Evolutionary conservation across 75 land plant species (phyloP).

Genomic region (Cunninghamia lanceolata): DNA sequence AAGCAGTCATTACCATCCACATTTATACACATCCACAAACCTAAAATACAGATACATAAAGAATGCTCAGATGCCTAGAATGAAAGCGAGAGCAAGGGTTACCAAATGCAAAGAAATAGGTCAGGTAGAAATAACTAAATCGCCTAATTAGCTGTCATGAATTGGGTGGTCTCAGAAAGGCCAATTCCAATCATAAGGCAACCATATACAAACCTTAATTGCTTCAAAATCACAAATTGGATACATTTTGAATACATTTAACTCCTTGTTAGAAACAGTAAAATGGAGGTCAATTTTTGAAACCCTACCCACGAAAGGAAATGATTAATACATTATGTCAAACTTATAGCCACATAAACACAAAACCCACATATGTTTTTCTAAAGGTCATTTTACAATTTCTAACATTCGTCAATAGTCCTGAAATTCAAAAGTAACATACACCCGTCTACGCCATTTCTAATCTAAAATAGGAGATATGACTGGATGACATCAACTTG

Average conservation of each 20-base stretch:
- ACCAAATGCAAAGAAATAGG: too few relatives aligned
- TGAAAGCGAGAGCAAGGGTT: too few relatives aligned
- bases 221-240: not conserved
- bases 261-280: not conserved
- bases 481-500: too few relatives aligned
- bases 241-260: not conserved
- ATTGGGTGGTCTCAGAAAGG: not conserved
- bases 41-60: too few relatives aligned
- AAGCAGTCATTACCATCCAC: not conserved
- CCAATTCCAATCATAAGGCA: not conserved
- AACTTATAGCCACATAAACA: not conserved
- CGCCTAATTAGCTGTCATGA: not conserved
- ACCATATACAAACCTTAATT: not conserved
- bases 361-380: not conserved
- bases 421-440: not conserved
- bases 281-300: not conserved
- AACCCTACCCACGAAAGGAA: not conserved
- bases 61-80: too few relatives aligned
- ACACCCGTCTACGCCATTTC: not conserved
- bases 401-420: not conserved
- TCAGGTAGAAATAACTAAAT: too few relatives aligned
- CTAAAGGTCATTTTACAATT: not conserved
- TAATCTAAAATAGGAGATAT: too few relatives aligned
- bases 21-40: not conserved
- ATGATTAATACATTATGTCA: too few relatives aligned